Evolutionary conservation across 345 rosid genomes (phyloP).

Genomic region (rapeseed (Brassica napus)): DNA sequence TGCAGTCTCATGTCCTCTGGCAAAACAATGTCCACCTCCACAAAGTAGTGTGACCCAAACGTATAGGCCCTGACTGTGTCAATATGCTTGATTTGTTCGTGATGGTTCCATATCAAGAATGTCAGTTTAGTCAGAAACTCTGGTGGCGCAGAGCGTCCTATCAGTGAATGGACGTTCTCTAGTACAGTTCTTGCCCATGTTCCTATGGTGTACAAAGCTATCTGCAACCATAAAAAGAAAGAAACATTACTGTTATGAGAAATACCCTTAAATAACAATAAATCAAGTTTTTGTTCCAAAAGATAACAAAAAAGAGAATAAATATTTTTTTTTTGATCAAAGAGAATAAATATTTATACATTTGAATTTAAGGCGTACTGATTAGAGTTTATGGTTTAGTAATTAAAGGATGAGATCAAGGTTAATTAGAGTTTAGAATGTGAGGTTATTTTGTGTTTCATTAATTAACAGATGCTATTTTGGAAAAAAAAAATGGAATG

Average conservation of each 20-base stretch:
- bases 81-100: slow-evolving; percentile 67
- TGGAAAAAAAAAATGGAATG: not conserved
- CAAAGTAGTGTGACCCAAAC: slow-evolving; percentile 77
- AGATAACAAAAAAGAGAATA: too few species aligned
- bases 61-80: slow-evolving; percentile 88
- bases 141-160: slow-evolving; percentile 85
- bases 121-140: slow-evolving; percentile 75
- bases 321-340: too few species aligned
- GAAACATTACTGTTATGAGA: not conserved
- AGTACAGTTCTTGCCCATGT: slow-evolving; percentile 82
- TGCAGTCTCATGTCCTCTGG: slow-evolving; percentile 68
- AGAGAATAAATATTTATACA: too few species aligned
- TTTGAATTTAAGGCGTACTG: not conserved
- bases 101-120: slow-evolving; percentile 81
- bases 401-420: not conserved
- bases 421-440: not conserved
- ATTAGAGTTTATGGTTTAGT: too few species aligned
- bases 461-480: not conserved
- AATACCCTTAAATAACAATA: not conserved
- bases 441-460: not conserved
- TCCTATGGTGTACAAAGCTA: slow-evolving; percentile 67
- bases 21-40: slow-evolving; percentile 80
- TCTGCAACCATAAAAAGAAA: slow-evolving; percentile 44
- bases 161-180: slow-evolving; percentile 71
- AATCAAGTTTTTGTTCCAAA: not conserved